These are phyloP conservation scores for Kodamaea fungicola DNA, from an alignment of 1,139 yeast species.

Conservation along the genomic window DNA sequence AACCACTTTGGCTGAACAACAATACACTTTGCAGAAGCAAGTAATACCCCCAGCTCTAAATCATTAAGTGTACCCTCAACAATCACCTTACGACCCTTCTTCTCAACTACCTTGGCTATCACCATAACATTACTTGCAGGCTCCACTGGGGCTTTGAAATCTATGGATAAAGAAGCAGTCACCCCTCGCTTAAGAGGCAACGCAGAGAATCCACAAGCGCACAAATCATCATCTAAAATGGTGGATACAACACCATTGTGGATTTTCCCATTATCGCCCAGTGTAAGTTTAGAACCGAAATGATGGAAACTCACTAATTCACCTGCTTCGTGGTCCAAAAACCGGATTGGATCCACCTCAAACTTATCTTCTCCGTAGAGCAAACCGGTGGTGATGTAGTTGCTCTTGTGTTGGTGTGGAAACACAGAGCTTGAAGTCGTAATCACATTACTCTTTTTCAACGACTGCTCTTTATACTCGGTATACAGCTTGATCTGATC, in stretches of 20 bases:
- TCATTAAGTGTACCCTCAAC: slow-evolving; percentile 51
- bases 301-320: slow-evolving; percentile 63
- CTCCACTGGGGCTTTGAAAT: slow-evolving; percentile 63
- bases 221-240: slow-evolving; percentile 79
- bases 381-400: slow-evolving; percentile 66
- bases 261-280: slow-evolving; percentile 66
- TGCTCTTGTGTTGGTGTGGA: slow-evolving; percentile 58
- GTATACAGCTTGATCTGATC: slow-evolving; percentile 27
- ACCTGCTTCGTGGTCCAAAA: slow-evolving; percentile 42
- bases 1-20: slow-evolving; percentile 82
- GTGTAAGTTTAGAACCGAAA: slow-evolving; percentile 62
- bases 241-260: slow-evolving; percentile 89
- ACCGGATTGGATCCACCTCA: slow-evolving; percentile 66
- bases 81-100: slow-evolving; percentile 77
- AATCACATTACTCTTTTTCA: slow-evolving; percentile 22
- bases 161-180: slow-evolving; percentile 71
- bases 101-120: slow-evolving; percentile 61
- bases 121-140: slow-evolving; percentile 67
- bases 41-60: slow-evolving; percentile 43
- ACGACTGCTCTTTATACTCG: slow-evolving; percentile 28
- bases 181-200: slow-evolving; percentile 90
- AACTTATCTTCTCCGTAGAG: slow-evolving; percentile 59
- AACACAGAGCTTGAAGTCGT: slow-evolving; percentile 41
- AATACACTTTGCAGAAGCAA: slow-evolving; percentile 60
- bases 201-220: slow-evolving; percentile 80